These are phyloP conservation scores for Diutina scorzettiae DNA, from an alignment of 1,139 yeast genomes.

Conservation along the genomic window DNA sequence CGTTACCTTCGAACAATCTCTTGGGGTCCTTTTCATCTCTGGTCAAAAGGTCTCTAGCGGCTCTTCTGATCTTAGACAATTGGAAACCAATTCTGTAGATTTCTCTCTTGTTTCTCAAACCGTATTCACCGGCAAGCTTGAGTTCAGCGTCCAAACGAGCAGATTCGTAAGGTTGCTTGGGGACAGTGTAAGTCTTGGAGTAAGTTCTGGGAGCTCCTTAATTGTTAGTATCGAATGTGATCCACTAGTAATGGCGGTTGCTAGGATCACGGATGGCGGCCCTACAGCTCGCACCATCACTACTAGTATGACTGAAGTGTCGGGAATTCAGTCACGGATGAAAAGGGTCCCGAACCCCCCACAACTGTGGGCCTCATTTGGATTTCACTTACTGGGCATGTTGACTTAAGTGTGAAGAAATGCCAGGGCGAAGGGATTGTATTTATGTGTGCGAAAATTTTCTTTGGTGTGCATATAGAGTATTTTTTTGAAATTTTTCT, in stretches of 20 bases:
- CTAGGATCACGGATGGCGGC: conserved; percentile 2
- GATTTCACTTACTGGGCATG: conserved; percentile 5
- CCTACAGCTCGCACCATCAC: conserved; percentile 5
- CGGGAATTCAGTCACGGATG: conserved; percentile 53
- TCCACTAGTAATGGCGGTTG: not conserved
- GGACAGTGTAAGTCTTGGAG: conserved; percentile 99
- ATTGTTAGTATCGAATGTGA: conserved; percentile 17
- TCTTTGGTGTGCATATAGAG: not conserved
- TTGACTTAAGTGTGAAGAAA: conserved; percentile 4
- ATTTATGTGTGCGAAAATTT: not conserved
- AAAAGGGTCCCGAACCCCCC: conserved; percentile 5
- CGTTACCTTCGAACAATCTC: conserved; percentile 99
- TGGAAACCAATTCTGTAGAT: conserved; percentile 98
- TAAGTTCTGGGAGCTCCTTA: conserved; percentile 95
- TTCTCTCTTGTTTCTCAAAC: conserved; percentile 99
- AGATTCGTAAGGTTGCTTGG: conserved; percentile 98
- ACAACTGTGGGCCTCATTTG: not conserved
- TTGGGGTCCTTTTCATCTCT: conserved; percentile 99
- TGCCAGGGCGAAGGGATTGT: not conserved
- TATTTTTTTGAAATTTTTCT: too few species aligned
- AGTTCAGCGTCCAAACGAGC: conserved; percentile 99
- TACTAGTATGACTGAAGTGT: conserved; percentile 58
- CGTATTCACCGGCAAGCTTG: conserved; percentile 99
- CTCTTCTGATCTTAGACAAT: conserved; percentile 99
- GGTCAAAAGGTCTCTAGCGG: conserved; percentile 99